Percentiles rank a stretch among this genome's conserved stretches.
Conservation (phyloP, 169 alveolate species). For the Plasmodium yoelii region DNA sequence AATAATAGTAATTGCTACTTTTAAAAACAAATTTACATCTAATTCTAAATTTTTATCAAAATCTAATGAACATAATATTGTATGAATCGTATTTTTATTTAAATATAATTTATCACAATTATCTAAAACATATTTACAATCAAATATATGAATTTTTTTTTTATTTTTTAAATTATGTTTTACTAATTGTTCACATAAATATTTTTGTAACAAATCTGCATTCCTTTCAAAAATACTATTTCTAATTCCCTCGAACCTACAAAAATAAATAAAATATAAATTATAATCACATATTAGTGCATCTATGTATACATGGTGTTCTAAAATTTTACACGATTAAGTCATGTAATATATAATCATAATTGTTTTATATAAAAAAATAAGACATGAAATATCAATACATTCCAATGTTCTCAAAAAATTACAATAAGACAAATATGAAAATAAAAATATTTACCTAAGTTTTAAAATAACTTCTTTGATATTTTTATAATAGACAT, state of each 20-base stretch:
- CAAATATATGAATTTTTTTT: slow-evolving; percentile 68
- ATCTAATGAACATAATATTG: slow-evolving; percentile 48
- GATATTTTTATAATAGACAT: slow-evolving; percentile 49
- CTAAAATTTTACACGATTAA: too few species aligned
- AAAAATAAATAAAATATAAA: not conserved
- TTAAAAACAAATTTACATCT: slow-evolving; percentile 38
- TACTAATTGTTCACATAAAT: slow-evolving; percentile 59
- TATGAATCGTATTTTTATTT: slow-evolving; percentile 64
- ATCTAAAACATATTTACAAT: slow-evolving; percentile 68
- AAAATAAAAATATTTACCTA: slow-evolving; percentile 5
- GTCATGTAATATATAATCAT: too few species aligned
- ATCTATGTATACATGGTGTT: too few species aligned
- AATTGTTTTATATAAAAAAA: too few species aligned
- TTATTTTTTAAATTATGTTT: slow-evolving; percentile 41
- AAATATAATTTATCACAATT: slow-evolving; percentile 51
- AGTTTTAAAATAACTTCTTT: slow-evolving; percentile 42
- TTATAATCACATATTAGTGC: too few species aligned
- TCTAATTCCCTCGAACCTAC: slow-evolving; percentile 65
- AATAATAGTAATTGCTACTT: slow-evolving; percentile 53
- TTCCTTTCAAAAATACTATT: slow-evolving; percentile 71
- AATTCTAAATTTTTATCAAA: slow-evolving; percentile 55
- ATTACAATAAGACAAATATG: slow-evolving; percentile 43
- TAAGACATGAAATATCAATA: not conserved
- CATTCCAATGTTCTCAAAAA: slow-evolving; percentile 32
- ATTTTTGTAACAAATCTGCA: slow-evolving; percentile 35